phyloP scores from a whole-genome alignment of 1,284 basidiomycete species.

The Golubevia sp. region DNA sequence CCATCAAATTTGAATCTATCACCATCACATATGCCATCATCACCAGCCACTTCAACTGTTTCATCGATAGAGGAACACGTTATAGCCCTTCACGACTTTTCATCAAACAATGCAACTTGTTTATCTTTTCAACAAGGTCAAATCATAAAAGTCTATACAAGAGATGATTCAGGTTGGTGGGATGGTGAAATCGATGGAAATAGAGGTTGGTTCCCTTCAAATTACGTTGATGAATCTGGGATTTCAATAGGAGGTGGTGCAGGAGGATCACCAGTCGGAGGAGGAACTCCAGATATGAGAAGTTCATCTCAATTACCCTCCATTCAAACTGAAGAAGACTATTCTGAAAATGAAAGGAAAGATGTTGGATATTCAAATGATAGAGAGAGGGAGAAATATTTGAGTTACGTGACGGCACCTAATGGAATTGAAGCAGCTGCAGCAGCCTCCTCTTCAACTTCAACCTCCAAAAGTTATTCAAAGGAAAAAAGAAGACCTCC shows the following conservation, averaged over 20 bases:
- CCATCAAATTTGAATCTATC: no score
- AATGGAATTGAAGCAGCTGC: no score
- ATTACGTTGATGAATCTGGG: constrained; percentile 57
- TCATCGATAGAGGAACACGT: constrained; percentile 48
- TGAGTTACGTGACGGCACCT: no score
- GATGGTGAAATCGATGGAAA: constrained; percentile 78
- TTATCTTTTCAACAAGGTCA: constrained; percentile 86
- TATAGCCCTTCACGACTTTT: constrained; percentile 62
- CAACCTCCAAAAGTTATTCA: no score
- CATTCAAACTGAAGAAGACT: no score
- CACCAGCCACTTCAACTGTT: no score
- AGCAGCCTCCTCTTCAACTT: no score
- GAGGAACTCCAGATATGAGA: background rate
- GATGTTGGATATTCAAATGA: no score
- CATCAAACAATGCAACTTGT: constrained; percentile 66
- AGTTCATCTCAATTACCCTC: background rate
- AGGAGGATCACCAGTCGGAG: background rate
- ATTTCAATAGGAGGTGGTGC: background rate
- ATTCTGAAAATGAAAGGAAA: no score
- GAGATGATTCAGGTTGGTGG: constrained; percentile 94
- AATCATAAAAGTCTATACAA: constrained; percentile 83
- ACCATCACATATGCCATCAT: no score
- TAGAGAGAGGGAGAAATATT: no score
- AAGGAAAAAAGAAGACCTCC: no score
- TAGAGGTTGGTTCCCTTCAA: constrained; percentile 95